Conservation (phyloP, 1,284 basidiomycete species). For the Trametes pubescens region DNA sequence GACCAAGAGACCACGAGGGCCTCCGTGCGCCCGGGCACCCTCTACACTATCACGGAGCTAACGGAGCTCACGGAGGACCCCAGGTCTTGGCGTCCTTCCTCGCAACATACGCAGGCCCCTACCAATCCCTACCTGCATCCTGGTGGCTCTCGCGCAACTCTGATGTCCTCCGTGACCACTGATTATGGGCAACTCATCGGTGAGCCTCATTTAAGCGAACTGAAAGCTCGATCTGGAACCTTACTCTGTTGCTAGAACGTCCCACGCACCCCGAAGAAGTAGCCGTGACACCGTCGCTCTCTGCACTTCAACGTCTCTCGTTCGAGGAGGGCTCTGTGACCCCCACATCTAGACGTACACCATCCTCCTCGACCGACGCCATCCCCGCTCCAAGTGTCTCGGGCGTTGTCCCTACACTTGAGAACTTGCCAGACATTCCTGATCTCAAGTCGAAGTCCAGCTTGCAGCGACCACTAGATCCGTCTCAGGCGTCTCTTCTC, state of each 20-base stretch:
- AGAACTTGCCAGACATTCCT: slow-evolving; percentile 64
- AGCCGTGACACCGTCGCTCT: slow-evolving; percentile 70
- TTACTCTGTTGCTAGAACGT: slow-evolving; percentile 19
- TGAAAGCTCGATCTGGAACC: neutral
- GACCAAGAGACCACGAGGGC: slow-evolving; percentile 28
- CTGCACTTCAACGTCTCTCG: slow-evolving; percentile 76
- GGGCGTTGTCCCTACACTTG: slow-evolving; percentile 49
- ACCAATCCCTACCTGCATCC: slow-evolving; percentile 10
- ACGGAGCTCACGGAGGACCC: slow-evolving; percentile 70
- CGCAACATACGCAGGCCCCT: neutral
- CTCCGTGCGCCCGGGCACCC: slow-evolving; percentile 26
- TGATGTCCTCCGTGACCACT: slow-evolving; percentile 51
- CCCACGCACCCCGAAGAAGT: slow-evolving; percentile 64
- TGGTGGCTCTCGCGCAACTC: slow-evolving; percentile 23
- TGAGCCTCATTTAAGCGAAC: slow-evolving; percentile 40
- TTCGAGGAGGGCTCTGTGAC: slow-evolving; percentile 62
- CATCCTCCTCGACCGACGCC: slow-evolving; percentile 46
- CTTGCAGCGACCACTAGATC: slow-evolving; percentile 33
- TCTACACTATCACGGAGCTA: slow-evolving; percentile 71
- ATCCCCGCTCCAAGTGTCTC: slow-evolving; percentile 50
- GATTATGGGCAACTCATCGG: slow-evolving; percentile 73
- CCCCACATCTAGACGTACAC: slow-evolving; percentile 46
- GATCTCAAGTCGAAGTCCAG: slow-evolving; percentile 60
- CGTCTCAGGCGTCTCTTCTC: slow-evolving; percentile 33
- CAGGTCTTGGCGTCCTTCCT: slow-evolving; percentile 48